phyloP scores from a whole-genome alignment of 192 early-diverging fungal genomes.

The Bifiguratus adelaidae region DNA sequence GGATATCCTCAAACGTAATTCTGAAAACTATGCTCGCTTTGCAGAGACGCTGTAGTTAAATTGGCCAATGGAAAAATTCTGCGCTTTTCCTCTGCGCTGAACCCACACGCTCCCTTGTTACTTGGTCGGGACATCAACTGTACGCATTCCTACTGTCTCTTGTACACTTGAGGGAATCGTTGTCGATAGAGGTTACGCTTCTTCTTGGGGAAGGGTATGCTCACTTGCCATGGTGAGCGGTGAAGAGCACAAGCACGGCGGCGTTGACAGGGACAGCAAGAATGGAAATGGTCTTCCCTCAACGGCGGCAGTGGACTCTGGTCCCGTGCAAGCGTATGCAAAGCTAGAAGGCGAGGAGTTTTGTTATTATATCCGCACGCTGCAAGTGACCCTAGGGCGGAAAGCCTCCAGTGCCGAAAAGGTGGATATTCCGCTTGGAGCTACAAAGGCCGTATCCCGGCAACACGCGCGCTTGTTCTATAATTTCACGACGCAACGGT shows the following conservation, averaged over 20 bases:
- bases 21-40: constrained; percentile 74
- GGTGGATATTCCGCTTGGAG: constrained; percentile 82
- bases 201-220: too few species aligned
- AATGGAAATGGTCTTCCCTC: neutral
- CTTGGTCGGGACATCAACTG: too few species aligned
- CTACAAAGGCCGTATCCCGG: constrained; percentile 76
- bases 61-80: too few species aligned
- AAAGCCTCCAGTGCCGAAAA: constrained; percentile 46
- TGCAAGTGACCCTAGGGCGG: constrained; percentile 70
- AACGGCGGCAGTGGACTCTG: constrained; percentile 13
- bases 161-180: too few species aligned
- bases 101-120: neutral
- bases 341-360: constrained; percentile 79
- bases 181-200: too few species aligned
- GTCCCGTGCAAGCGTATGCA: constrained; percentile 78
- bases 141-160: too few species aligned
- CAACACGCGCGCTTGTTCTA: constrained; percentile 78
- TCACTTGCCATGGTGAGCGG: too few species aligned
- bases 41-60: too few species aligned
- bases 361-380: constrained; percentile 76
- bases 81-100: neutral
- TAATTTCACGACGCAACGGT: constrained; percentile 70
- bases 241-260: too few species aligned
- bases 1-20: constrained; percentile 93
- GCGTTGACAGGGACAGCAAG: neutral